Evolutionary conservation across 441 rosid genomes (phyloP).

Genomic region (Rhodomyrtus psidioides): DNA sequence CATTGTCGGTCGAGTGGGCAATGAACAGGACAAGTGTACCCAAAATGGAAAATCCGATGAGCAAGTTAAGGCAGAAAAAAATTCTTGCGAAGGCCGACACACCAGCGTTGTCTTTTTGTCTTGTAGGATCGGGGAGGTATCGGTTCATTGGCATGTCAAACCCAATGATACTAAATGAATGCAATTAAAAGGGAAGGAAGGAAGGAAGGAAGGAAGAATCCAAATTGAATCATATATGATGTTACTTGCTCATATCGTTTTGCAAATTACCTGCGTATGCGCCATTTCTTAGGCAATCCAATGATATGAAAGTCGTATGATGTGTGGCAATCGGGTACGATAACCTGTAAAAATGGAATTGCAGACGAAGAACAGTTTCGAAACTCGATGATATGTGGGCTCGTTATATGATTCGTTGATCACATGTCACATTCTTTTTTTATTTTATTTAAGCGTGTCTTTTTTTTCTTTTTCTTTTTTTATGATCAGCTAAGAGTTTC

Average conservation of each 20-base stretch:
- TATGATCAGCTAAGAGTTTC: too few species aligned
- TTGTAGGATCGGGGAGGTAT: not conserved
- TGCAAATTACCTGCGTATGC: not conserved
- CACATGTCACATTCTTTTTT: not conserved
- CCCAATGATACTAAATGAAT: not conserved
- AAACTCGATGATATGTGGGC: not conserved
- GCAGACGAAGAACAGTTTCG: not conserved
- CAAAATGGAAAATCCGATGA: not conserved
- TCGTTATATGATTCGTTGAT: not conserved
- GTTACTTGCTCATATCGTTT: not conserved
- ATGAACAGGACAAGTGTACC: not conserved
- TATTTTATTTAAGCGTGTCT: not conserved
- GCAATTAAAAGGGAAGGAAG: not conserved
- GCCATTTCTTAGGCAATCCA: not conserved
- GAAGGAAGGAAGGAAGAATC: not conserved
- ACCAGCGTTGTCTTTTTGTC: not conserved
- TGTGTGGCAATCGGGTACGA: not conserved
- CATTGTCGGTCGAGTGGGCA: not conserved
- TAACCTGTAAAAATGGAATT: not conserved
- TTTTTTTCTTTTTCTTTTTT: not conserved
- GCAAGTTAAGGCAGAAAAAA: not conserved
- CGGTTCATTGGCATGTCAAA: not conserved
- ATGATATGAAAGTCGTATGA: not conserved
- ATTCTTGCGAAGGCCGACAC: not conserved
- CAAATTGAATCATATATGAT: not conserved